These are phyloP conservation scores for Fusarium sp. DNA, from an alignment of 2,329 filamentous ascomycete species.

Conservation along the genomic window DNA sequence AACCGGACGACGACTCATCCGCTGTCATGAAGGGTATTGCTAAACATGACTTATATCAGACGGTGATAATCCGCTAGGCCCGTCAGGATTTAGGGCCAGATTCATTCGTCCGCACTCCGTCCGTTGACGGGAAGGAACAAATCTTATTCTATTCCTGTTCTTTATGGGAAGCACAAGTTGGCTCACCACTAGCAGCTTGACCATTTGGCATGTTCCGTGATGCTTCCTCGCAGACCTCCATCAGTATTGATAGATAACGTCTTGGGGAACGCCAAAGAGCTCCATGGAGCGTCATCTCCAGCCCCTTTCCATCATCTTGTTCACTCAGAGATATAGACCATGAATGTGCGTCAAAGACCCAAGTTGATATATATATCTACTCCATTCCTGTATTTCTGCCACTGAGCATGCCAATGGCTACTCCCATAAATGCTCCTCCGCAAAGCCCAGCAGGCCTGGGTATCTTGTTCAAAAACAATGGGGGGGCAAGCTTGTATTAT, in stretches of 20 bases:
- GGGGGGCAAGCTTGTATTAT: conserved; percentile 35
- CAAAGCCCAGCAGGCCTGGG: conserved; percentile 24
- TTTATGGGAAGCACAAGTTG: background rate
- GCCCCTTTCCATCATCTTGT: background rate
- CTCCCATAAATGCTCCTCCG: conserved; percentile 1
- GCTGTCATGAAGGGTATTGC: background rate
- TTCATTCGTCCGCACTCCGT: background rate
- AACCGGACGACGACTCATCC: background rate
- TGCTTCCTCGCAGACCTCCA: background rate
- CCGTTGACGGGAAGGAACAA: background rate
- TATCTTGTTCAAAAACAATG: conserved; percentile 38
- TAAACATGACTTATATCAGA: conserved; percentile 2
- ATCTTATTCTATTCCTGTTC: background rate
- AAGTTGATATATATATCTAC: background rate
- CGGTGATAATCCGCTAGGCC: background rate
- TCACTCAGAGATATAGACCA: background rate
- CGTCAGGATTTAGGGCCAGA: background rate
- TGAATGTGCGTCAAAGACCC: background rate
- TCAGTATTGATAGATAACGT: background rate
- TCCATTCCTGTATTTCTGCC: background rate
- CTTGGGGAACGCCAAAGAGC: background rate
- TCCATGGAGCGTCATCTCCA: background rate
- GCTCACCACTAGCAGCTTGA: background rate
- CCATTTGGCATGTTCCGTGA: background rate
- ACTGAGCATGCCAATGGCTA: background rate